phyloP scores from a whole-genome alignment of 2,329 filamentous ascomycete genomes.

The Hypoxylon sp. region DNA sequence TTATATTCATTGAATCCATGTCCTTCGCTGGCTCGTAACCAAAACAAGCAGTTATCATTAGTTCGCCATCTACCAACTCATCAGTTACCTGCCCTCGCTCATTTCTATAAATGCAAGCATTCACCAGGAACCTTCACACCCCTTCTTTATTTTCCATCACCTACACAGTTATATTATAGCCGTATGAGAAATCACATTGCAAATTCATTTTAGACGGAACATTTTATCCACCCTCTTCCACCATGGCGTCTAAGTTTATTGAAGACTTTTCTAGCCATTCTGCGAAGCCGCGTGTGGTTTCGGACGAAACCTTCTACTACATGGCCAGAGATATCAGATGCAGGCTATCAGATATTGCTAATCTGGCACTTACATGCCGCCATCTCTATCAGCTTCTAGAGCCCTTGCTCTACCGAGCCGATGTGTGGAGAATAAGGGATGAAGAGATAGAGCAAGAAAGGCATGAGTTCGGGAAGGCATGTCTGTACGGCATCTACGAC shows the following conservation, averaged over 20 bases:
- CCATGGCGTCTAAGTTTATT: not conserved
- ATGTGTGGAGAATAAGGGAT: conserved; percentile 1
- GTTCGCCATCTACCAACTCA: no score
- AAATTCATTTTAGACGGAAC: not conserved
- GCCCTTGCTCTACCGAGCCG: conserved; percentile 16
- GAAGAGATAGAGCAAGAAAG: not conserved
- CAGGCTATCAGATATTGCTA: conserved; percentile 1
- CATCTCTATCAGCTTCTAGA: conserved; percentile 1
- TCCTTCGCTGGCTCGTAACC: no score
- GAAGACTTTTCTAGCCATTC: not conserved
- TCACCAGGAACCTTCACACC: not conserved
- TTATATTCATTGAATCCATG: no score
- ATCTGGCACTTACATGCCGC: conserved; percentile 15
- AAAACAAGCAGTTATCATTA: no score
- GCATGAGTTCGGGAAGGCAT: not conserved
- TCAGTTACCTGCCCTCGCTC: no score
- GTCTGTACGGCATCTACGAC: not conserved
- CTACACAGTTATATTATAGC: not conserved
- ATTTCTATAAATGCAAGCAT: not conserved
- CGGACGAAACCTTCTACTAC: conserved; percentile 8
- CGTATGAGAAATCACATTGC: not conserved
- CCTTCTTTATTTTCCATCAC: not conserved
- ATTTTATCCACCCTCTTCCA: not conserved
- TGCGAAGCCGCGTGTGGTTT: not conserved
- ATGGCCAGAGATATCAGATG: not conserved